These are phyloP conservation scores for Phytophthora pistaciae DNA, from an alignment of 352 stramenopile genomes.

Conservation along the genomic window DNA sequence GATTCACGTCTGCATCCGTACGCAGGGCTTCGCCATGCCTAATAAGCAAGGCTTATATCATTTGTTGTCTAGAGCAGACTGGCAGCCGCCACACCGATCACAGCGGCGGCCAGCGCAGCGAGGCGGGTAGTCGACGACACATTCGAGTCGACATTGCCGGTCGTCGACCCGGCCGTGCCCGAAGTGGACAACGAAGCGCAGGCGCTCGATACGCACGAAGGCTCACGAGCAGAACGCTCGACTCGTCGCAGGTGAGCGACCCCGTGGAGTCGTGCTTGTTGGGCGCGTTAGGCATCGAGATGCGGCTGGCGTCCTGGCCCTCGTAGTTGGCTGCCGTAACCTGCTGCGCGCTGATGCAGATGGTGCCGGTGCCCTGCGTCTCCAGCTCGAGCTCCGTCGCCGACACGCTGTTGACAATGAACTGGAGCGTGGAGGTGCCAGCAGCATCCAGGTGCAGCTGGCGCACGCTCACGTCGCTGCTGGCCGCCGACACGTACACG, in stretches of 20 bases:
- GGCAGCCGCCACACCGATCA: constrained; percentile 14
- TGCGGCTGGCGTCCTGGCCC: constrained; percentile 24
- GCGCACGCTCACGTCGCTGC: constrained; percentile 24
- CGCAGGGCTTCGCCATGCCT: too few species aligned
- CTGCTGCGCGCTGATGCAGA: constrained; percentile 31
- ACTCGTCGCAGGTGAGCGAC: constrained; percentile 25
- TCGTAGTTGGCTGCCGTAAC: constrained; percentile 35
- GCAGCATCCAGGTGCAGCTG: constrained; percentile 30
- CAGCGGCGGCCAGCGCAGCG: constrained; percentile 15
- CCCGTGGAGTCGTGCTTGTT: constrained; percentile 41
- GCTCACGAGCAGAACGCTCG: constrained; percentile 28
- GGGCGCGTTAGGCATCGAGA: constrained; percentile 46
- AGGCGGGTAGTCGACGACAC: constrained; percentile 17
- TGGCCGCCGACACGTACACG: constrained; percentile 37
- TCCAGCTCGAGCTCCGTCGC: constrained; percentile 31
- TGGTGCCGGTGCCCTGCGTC: constrained; percentile 23
- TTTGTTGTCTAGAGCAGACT: constrained; percentile 19
- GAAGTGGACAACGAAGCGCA: constrained; percentile 20
- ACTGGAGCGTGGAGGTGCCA: constrained; percentile 28
- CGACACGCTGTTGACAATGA: constrained; percentile 34
- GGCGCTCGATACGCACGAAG: constrained; percentile 27
- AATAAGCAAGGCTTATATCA: neutral
- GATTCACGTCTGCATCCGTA: too few species aligned
- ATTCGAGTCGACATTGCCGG: constrained; percentile 18
- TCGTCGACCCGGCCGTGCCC: constrained; percentile 3